Evolutionary conservation across 805 yeast genomes (phyloP).

Genomic region (Schwanniomyces vanrijiae): DNA sequence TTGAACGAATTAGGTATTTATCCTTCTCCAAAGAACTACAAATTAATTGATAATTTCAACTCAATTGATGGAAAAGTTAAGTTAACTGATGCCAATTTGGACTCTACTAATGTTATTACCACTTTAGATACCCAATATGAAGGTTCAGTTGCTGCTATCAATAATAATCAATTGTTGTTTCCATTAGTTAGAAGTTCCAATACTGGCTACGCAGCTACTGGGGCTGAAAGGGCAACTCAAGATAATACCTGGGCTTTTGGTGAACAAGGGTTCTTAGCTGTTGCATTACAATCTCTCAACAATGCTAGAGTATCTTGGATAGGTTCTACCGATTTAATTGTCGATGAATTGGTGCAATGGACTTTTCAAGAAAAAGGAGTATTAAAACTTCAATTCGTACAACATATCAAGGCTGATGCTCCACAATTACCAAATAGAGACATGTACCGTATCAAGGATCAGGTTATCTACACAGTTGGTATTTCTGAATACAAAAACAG

Average conservation of each 20-base stretch:
- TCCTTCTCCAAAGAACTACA: slow-evolving; percentile 75
- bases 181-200: slow-evolving; percentile 70
- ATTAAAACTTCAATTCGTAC: slow-evolving; percentile 52
- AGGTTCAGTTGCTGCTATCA: slow-evolving; percentile 70
- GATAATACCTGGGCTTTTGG: slow-evolving; percentile 76
- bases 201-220: slow-evolving; percentile 58
- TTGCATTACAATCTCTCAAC: slow-evolving; percentile 74
- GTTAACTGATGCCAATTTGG: slow-evolving; percentile 30
- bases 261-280: slow-evolving; percentile 71
- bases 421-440: slow-evolving; percentile 40
- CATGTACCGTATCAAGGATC: slow-evolving; percentile 75
- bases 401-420: slow-evolving; percentile 52
- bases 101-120: slow-evolving; percentile 17
- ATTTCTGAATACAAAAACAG: slow-evolving; percentile 46
- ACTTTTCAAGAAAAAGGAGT: slow-evolving; percentile 68
- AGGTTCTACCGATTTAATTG: slow-evolving; percentile 63
- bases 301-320: slow-evolving; percentile 81
- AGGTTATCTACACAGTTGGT: slow-evolving; percentile 54
- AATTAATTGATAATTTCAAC: slow-evolving; percentile 64
- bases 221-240: slow-evolving; percentile 37
- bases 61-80: slow-evolving; percentile 27
- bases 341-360: slow-evolving; percentile 52
- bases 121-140: slow-evolving; percentile 15
- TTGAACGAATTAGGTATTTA: slow-evolving; percentile 79
- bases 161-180: slow-evolving; percentile 65